A percentile compares a stretch with the other conserved stretches of the same genome.
Conservation (phyloP, 2,329 filamentous ascomycete species). For the Trichoderma oligosporum region DNA sequence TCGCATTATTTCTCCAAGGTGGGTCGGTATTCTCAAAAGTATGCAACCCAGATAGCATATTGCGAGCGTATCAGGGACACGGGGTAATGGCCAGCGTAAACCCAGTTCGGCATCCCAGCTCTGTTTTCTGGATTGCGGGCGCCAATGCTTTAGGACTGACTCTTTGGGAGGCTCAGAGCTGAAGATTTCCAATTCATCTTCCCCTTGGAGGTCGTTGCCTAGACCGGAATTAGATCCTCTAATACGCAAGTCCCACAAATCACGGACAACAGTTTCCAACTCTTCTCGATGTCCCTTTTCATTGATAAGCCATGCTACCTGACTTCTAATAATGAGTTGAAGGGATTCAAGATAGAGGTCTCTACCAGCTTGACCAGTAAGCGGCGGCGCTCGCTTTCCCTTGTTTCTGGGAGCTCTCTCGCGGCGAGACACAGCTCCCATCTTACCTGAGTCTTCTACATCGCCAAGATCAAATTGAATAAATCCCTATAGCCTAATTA, state of each 20-base stretch:
- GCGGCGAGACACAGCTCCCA: constrained; percentile 52
- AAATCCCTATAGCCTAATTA: constrained; percentile 42
- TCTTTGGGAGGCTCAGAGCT: constrained; percentile 36
- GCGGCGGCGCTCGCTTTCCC: constrained; percentile 45
- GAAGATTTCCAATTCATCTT: constrained; percentile 35
- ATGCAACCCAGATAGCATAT: constrained; percentile 77
- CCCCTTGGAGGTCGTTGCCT: constrained; percentile 19
- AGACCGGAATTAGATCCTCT: constrained; percentile 40
- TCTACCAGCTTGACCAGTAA: constrained; percentile 64
- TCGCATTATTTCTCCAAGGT: constrained; percentile 64
- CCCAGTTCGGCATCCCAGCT: constrained; percentile 45
- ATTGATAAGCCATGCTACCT: constrained; percentile 69
- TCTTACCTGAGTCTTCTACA: constrained; percentile 65
- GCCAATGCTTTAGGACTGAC: constrained; percentile 29
- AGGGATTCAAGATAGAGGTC: constrained; percentile 79
- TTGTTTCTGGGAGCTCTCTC: constrained; percentile 56
- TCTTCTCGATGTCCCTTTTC: constrained; percentile 64
- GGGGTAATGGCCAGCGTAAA: constrained; percentile 56
- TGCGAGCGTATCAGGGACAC: constrained; percentile 68
- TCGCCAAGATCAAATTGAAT: constrained; percentile 58
- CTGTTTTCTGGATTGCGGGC: constrained; percentile 33
- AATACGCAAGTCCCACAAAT: constrained; percentile 76
- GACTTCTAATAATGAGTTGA: constrained; percentile 79
- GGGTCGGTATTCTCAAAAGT: constrained; percentile 71
- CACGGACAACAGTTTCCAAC: constrained; percentile 73